Base-by-base conservation (phyloP, 305 asterid species). In the Fraxinus platypoda region DNA sequence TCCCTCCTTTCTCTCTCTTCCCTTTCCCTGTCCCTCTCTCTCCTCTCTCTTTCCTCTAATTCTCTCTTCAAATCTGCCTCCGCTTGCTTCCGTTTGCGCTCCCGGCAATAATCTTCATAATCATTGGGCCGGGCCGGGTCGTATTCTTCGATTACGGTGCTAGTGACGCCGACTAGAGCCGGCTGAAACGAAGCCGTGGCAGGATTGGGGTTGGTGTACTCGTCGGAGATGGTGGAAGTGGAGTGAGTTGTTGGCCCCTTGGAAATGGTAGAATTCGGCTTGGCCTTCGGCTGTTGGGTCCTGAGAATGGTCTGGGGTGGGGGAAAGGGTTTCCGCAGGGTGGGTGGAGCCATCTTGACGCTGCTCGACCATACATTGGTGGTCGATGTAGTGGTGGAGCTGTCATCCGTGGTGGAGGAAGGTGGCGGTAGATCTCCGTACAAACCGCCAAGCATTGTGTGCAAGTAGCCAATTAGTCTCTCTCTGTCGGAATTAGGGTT, bases 381-480 rank as follows among this genome's bases (percentile, higher is more conserved):
- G 83, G 97, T 90, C 33, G 99, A 91, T 77, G 99, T 74, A 78
- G 98, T 43, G 97, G 98, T 52, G 98, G 97, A 79, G 81, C 85
- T 88, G 19, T 91, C 95, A 25, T 92, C 97, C 26, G 89, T 90
- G 49, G 93, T 35, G 84, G 97, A 90, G 33, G 99, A 91, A 77
- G 99, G 98, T 43, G 99, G 98, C 68, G 99, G 97, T 13, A 93
- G 97, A 89, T 95, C 99, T 71, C 98, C 98, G 92, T 94, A 94
- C 84, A 95, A 90, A 31, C 98, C 98, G 77, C 99, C 99, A 0
- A 95, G 88, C 99, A 94, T 95, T 6, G 54, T 81, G 88, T 80
- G 70, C 76, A 9, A 81, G n/a, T 13, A 37, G 43, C 3, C 57
- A 35, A 21, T 34, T 33, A 31, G 43, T 31, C 66, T 49, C 66